phyloP scores from a whole-genome alignment of 345 rosid species.

The Eucalyptus lansdowneana region DNA sequence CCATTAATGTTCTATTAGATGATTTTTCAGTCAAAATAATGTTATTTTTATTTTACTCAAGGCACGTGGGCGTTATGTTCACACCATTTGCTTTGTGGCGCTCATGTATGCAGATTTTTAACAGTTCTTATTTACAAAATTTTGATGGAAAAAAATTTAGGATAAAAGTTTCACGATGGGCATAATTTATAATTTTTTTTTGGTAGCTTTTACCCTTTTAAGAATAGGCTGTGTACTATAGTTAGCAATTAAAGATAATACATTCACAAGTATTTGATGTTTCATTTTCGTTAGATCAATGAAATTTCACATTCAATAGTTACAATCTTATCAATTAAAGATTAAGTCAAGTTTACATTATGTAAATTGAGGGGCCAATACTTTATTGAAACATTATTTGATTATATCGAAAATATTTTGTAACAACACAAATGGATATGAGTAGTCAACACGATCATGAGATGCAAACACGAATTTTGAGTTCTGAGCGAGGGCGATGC shows the following conservation, averaged over 20 bases:
- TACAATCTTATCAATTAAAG: not conserved
- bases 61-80: too few relatives aligned
- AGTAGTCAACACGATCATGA: not conserved
- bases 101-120: too few relatives aligned
- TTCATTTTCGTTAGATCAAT: not conserved
- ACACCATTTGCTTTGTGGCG: too few relatives aligned
- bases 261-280: not conserved
- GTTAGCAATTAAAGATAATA: not conserved
- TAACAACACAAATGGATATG: not conserved
- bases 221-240: not conserved
- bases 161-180: too few relatives aligned
- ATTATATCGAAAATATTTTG: too few relatives aligned
- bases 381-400: not conserved
- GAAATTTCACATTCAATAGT: not conserved
- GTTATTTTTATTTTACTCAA: too few relatives aligned
- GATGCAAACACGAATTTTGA: not conserved
- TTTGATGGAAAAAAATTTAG: too few relatives aligned
- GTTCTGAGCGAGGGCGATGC: not conserved
- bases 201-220: too few relatives aligned
- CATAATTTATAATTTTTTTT: too few relatives aligned
- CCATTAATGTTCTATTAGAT: too few relatives aligned
- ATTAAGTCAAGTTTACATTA: not conserved
- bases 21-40: too few relatives aligned
- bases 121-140: too few relatives aligned
- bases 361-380: not conserved